Base-by-base conservation (phyloP, 2,329 filamentous ascomycete species). In the Endoconidiophora laricicola region DNA sequence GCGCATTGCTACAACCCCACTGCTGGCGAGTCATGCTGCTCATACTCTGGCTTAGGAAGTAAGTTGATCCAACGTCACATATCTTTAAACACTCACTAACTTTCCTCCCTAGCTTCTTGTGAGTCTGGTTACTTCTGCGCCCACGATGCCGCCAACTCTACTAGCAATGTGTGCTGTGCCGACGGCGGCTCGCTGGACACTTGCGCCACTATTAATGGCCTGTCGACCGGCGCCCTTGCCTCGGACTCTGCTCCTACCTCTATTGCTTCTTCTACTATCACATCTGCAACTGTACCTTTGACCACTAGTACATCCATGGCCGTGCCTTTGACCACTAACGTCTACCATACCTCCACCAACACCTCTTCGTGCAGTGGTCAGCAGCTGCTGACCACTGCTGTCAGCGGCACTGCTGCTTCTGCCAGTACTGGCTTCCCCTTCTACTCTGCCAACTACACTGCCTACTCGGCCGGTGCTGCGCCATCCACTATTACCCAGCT, bases 121-220 rank as follows among this genome's bases (percentile, higher is more conserved):
- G 70, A 76, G 29, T 60, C 63, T 14, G 75, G 74, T 46, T 81
- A 73, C 66, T 81, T 74, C 67, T 81, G 78, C 66, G 70, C 74
- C n/a, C 66, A 70, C 56, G 70, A 78, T 59, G 60, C 62, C 48
- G 57, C 61, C 42, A 61, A 63, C 36, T 38, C 38, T 2, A 16
- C 45, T 49, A 64, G 68, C 51, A 79, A 76, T 33, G 72, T 72
- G 66, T 81, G 78, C 67, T 81, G 78, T 63, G 74, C 75, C 40
- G 63, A 78, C 41, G 67, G 64, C 54, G 66, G 73, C 67, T 66
- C 69, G 54, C 66, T 78, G 45, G 62, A 62, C 23, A 62, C 71
- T 43, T 81, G 78, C 62, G 76, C 77, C 50, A 62, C 65, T 48
- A 66, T 69, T 29, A 74, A 72, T 48, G 62, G 62, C 41, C 69